Evolutionary conservation across 2,329 filamentous ascomycete genomes (phyloP), one percentile per base, ranked within the genome.

Genomic region (Sordariomycetes sp.): DNA sequence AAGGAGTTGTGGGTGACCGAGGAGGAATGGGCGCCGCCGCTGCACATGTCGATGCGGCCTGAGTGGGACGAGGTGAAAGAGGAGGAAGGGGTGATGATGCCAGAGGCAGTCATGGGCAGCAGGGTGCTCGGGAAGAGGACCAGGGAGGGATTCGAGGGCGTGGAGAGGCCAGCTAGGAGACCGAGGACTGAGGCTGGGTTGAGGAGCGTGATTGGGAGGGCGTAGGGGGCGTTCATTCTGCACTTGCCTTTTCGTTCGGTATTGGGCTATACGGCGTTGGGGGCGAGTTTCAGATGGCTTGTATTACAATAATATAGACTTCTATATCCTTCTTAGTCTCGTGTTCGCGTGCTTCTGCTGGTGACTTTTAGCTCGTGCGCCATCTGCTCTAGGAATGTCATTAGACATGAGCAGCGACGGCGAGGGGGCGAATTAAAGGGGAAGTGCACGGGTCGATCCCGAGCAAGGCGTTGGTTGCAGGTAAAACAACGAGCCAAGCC

Each of bases 1-100:
- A 70, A 71, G 56, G 43, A 34, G 52, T 57, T 40, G 24, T 59
- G 22, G 25, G 37, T 46, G 54, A 28, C 4, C 37, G 37, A 43
- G 37, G 37, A 43, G 37, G 58, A 63, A 53, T 73, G 71, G 66
- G 62, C 71, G 28, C 22, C 63, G 14, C 60, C 32, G 16, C 8
- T 57, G 28, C 46, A 57, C 12, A 50, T 57, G 54, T 22, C 54
- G 54, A 40, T 51, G 22, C 14, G 48, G 11, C 24, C 54, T 18
- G 54, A 57, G 22, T 43, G 20, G 54, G 53, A 58, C 22, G 54
- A 57, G n/a, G 40, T 55, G 8, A 28, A 7, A 16, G 40, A 55
- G 24, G 40, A 55, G 54, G 34, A 28, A 5, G 54, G n/a, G 35
- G 40, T n/a, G 14, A 22, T 35, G 24, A 35, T 6, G 7, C 18